Evolutionary conservation across 2,329 filamentous ascomycete species (phyloP).

Genomic region (Cercospora sojina): DNA sequence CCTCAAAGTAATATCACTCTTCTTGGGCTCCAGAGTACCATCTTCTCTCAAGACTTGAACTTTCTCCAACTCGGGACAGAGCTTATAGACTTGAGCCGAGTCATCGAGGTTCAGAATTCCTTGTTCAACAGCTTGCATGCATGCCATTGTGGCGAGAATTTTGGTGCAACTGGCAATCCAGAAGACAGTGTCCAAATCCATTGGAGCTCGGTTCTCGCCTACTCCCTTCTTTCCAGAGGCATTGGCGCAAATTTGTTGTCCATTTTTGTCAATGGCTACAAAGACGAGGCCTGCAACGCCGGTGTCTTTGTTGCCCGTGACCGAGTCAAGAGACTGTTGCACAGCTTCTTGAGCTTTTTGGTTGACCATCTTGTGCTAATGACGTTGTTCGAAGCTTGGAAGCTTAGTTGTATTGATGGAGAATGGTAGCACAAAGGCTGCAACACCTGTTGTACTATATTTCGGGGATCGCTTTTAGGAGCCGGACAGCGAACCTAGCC

Average conservation of each 20-base stretch:
- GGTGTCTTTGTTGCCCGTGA: slow-evolving; percentile 33
- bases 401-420: neutral
- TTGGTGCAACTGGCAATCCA: slow-evolving; percentile 58
- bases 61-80: slow-evolving; percentile 46
- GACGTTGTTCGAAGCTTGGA: neutral
- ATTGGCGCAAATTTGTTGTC: slow-evolving; percentile 44
- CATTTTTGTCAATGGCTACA: slow-evolving; percentile 46
- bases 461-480: neutral
- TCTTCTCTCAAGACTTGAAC: slow-evolving; percentile 44
- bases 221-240: slow-evolving; percentile 46
- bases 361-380: slow-evolving; percentile 20
- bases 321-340: slow-evolving; percentile 40
- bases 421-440: neutral
- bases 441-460: neutral
- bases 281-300: slow-evolving; percentile 48
- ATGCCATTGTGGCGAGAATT: slow-evolving; percentile 46
- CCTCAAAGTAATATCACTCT: slow-evolving; percentile 50
- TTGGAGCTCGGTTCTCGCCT: slow-evolving; percentile 46
- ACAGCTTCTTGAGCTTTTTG: slow-evolving; percentile 39
- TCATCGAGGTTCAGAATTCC: slow-evolving; percentile 47
- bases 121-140: slow-evolving; percentile 51
- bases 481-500: neutral
- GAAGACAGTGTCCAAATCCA: slow-evolving; percentile 60
- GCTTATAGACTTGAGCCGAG: slow-evolving; percentile 39
- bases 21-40: slow-evolving; percentile 44